Evolutionary conservation across 495 filamentous ascomycete species (phyloP), one percentile per base, ranked within the genome.

Genomic region (Aspergillus wentii): DNA sequence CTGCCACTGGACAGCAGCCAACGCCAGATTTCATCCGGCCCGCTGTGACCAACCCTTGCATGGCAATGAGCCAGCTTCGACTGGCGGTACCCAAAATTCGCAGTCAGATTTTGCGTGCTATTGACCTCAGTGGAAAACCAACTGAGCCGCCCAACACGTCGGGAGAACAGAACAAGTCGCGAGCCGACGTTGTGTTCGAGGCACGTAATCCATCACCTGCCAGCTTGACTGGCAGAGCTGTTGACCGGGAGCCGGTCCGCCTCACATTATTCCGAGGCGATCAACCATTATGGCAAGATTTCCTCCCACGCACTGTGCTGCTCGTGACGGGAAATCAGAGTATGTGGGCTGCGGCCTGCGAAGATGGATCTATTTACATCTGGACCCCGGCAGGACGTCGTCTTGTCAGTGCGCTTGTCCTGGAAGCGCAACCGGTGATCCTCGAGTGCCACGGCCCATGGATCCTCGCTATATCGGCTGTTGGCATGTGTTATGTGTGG

Each of bases 301-400:
- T 84, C 51, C 69, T 99, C 13, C 90, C 90, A 0, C 76, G 79
- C 26, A 78, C 82, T 19, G 85, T 91, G 9, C 72, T 97, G 8
- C 77, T 95, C 4, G 80, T 88, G 5, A 92, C 92, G 0, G 92
- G 92, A 1, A 96, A 90, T 54, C 78, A 82, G 41, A 77, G 80
- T 42, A 89, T 96, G 62, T 97, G 92, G 88, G 82, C 85, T 8
- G 90, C 82, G 8, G 88, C 83, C 11, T 95, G 88, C 44, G 92
- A 99, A 59, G 92, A 97, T 54, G 94, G 88, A 11, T 86, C 81
- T n/a, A 46, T 99, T 9, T 86, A 95, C 55, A 76, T 86, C 19
- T 99, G 91, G 89, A 91, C 89, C 1, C 91, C 92, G 3, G 89
- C 89, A n/a, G 92, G 92, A 4, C 78, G 94, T 38, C 75, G 92